phyloP scores from a whole-genome alignment of 495 filamentous ascomycete genomes.

The Penicillium lagena region DNA sequence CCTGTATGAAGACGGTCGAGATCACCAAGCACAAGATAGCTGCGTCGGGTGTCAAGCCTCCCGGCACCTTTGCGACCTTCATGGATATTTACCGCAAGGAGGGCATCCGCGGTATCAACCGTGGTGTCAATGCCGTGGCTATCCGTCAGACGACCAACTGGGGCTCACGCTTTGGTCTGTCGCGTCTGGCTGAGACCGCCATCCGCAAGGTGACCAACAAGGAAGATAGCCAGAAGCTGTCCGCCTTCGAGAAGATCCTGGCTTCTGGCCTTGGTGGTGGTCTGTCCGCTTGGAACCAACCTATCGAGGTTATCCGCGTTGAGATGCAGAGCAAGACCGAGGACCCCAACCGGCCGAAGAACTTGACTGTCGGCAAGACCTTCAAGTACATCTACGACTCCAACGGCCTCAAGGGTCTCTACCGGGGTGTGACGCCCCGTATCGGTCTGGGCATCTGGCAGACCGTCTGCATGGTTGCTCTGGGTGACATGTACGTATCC shows the following conservation, averaged over 20 bases:
- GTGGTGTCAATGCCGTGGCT: constrained; percentile 95
- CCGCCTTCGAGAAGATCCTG: constrained; percentile 78
- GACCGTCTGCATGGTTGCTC: constrained; percentile 98
- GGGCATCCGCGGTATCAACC: constrained; percentile 94
- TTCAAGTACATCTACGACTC: constrained; percentile 86
- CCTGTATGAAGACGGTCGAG: constrained; percentile 99
- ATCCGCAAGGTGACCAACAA: constrained; percentile 80
- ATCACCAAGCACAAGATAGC: constrained; percentile 98
- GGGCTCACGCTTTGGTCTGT: constrained; percentile 93
- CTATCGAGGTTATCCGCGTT: constrained; percentile 98
- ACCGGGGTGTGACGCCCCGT: constrained; percentile 90
- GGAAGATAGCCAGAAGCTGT: constrained; percentile 68
- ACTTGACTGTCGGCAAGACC: constrained; percentile 91
- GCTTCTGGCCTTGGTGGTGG: constrained; percentile 87
- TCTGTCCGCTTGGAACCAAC: constrained; percentile 96
- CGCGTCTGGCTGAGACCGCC: constrained; percentile 78
- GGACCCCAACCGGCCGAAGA: constrained; percentile 96
- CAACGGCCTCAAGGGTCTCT: constrained; percentile 88
- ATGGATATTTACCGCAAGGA: constrained; percentile 95
- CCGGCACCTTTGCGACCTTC: constrained; percentile 86
- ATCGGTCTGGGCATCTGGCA: constrained; percentile 97
- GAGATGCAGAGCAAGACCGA: constrained; percentile 99
- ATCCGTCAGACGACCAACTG: constrained; percentile 99
- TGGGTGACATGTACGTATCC: constrained; percentile 89
- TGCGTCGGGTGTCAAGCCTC: constrained; percentile 71